Percentiles rank a stretch among this genome's conserved stretches.
phyloP scores from a whole-genome alignment of 2,329 filamentous ascomycete species.

The Claviceps paspali region DNA sequence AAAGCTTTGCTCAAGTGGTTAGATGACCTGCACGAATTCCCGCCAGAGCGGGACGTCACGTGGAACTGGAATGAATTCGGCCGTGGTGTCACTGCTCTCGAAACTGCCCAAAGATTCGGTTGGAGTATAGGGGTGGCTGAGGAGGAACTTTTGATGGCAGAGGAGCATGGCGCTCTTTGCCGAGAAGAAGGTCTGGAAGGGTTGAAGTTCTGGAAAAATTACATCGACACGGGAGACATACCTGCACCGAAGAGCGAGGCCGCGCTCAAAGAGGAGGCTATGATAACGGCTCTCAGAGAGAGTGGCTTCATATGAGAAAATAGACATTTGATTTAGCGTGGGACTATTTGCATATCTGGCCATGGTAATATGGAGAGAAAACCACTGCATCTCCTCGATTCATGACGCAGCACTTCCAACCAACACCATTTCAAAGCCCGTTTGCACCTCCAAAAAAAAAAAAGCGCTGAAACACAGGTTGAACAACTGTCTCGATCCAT shows the following conservation, averaged over 20 bases:
- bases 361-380: not conserved
- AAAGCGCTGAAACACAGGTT: too few relatives aligned
- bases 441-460: too few relatives aligned
- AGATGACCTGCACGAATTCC: constrained; percentile 50
- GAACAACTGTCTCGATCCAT: not conserved
- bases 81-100: constrained; percentile 74
- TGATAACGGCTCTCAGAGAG: constrained; percentile 28
- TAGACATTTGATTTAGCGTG: too few relatives aligned
- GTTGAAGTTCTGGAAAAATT: constrained; percentile 85
- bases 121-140: constrained; percentile 96
- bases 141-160: constrained; percentile 94
- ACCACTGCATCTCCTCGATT: not conserved
- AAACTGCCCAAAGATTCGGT: constrained; percentile 76
- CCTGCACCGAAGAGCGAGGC: constrained; percentile 14
- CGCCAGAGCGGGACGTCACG: constrained; percentile 45
- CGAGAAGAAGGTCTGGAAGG: constrained; percentile 88
- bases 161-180: constrained; percentile 75
- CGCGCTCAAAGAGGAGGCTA: constrained; percentile 23
- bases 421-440: too few relatives aligned
- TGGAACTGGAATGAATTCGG: constrained; percentile 74
- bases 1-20: constrained; percentile 64
- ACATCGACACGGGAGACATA: constrained; percentile 32
- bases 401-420: too few relatives aligned
- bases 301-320: constrained; percentile 20
- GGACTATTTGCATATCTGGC: too few relatives aligned